Base-by-base conservation (phyloP, 2,329 filamentous ascomycete species). In the Ophiostoma ulmi region DNA sequence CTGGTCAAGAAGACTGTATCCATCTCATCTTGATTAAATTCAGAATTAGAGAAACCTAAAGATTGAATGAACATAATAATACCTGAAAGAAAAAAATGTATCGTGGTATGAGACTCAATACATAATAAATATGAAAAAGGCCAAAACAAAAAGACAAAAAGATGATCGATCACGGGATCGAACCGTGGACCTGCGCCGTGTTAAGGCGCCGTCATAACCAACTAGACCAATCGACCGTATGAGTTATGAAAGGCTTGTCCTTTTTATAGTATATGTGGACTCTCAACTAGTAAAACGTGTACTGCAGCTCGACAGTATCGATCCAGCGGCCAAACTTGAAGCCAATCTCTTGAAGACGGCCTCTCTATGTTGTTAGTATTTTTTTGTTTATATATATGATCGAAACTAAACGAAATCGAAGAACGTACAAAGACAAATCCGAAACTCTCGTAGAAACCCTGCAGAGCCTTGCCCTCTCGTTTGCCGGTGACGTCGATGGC, bases 151-250 rank as follows among this genome's bases (percentile, higher is more conserved):
- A 65, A 65, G 5, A 4, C n/a, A 41, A 67, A 67, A 39, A 65
- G 0, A 67, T 67, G 65, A 67, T 67, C 65, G 65, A 67, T 44
- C 65, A 67, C 65, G 65, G 65, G 65, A 67, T 67, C 39, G 65
- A 67, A 67, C 65, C 65, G 65, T 11, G 65, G 65, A 67, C 65
- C 65, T 67, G 39, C 38, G 65, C 65, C 65, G 65, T 67, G 65
- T 67, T 67, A 67, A 67, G 65, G 65, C 65, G 38, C 39, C 65
- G 65, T 67, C 65, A 67, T 67, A 67, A 67, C 65, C 65, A 67
- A 67, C 65, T 67, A 67, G 65, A 67, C 65, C 65, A 67, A 44
- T 67, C 65, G 65, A 67, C 65, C 65, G 8, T 26, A 7, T 48
- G 39, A 41, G 6, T 41, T 39, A 8, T 63, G 13, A 17, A 13